phyloP scores from a whole-genome alignment of 805 yeast species.

The Aciculoconidium aculeatum region DNA sequence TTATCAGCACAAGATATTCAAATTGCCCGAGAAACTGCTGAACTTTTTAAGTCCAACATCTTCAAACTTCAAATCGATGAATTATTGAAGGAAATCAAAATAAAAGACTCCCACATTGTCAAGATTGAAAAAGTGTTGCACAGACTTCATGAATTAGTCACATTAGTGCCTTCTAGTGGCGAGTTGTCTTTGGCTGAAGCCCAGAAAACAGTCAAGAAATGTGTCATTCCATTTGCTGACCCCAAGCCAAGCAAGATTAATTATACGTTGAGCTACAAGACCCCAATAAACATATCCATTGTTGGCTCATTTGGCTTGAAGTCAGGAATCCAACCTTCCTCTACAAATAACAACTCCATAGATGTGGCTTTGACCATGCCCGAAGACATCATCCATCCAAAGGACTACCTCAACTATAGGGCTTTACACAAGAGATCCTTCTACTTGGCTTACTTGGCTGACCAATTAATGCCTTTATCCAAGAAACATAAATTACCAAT shows the following conservation, averaged over 20 bases:
- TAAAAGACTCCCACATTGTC: slow-evolving; percentile 63
- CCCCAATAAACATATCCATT: slow-evolving; percentile 71
- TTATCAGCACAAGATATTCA: slow-evolving; percentile 79
- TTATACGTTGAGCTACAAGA: slow-evolving; percentile 60
- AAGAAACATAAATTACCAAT: slow-evolving; percentile 55
- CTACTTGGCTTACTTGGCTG: slow-evolving; percentile 74
- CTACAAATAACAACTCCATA: slow-evolving; percentile 36
- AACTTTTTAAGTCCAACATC: slow-evolving; percentile 88
- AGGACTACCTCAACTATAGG: slow-evolving; percentile 86
- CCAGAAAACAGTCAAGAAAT: slow-evolving; percentile 47
- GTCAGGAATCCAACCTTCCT: slow-evolving; percentile 47
- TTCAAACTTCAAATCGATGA: slow-evolving; percentile 95
- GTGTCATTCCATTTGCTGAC: slow-evolving; percentile 80
- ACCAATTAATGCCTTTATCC: slow-evolving; percentile 49
- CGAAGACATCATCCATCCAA: slow-evolving; percentile 61
- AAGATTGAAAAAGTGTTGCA: slow-evolving; percentile 72
- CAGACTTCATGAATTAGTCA: slow-evolving; percentile 62
- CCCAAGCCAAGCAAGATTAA: slow-evolving; percentile 76
- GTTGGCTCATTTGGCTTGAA: slow-evolving; percentile 89
- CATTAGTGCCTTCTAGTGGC: slow-evolving; percentile 50
- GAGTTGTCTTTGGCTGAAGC: slow-evolving; percentile 54
- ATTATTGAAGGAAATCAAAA: slow-evolving; percentile 68
- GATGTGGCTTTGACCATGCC: slow-evolving; percentile 89
- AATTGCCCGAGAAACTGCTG: slow-evolving; percentile 89
- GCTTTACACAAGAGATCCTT: slow-evolving; percentile 87